Conservation (phyloP, 83 land plant genomes). For the Diphasiastrum complanatum region DNA sequence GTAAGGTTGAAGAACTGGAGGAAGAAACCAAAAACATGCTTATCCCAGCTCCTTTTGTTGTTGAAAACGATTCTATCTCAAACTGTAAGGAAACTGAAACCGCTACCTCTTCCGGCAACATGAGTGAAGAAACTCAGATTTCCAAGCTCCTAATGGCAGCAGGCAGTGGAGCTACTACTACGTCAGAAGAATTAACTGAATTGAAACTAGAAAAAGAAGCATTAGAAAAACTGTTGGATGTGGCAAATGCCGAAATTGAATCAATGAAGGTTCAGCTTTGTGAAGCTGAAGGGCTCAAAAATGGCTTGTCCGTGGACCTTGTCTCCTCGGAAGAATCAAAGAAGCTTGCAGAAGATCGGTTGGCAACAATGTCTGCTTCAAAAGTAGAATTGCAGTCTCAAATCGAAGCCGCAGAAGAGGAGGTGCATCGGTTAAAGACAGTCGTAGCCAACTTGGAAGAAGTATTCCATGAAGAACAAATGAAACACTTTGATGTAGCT, state of each 20-base stretch:
- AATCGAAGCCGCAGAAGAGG: conserved; percentile 15
- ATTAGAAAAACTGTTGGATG: conserved; percentile 33
- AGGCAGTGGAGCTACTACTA: conserved; percentile 8
- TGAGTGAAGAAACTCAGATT: conserved; percentile 22
- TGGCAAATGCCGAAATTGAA: conserved; percentile 38
- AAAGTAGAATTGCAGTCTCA: not conserved
- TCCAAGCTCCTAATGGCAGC: conserved; percentile 18
- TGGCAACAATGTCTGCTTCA: conserved; percentile 12
- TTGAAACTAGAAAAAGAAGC: conserved; percentile 44
- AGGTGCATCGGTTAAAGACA: conserved; percentile 16
- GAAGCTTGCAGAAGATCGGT: conserved; percentile 12
- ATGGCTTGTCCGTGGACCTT: not conserved
- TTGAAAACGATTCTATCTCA: too few relatives aligned
- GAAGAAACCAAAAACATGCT: too few relatives aligned
- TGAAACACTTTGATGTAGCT: conserved; percentile 15
- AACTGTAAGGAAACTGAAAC: conserved; percentile 27
- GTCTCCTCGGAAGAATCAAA: conserved; percentile 1
- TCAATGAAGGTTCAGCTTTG: not conserved
- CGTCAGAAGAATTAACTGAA: conserved; percentile 43
- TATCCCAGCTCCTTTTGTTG: too few relatives aligned
- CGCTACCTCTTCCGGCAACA: not conserved
- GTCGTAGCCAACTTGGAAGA: conserved; percentile 14
- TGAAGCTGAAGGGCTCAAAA: not conserved
- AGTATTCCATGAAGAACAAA: conserved; percentile 16
- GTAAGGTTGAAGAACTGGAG: too few relatives aligned